Conservation (phyloP, 75 land plant species). For the Picea glauca region DNA sequence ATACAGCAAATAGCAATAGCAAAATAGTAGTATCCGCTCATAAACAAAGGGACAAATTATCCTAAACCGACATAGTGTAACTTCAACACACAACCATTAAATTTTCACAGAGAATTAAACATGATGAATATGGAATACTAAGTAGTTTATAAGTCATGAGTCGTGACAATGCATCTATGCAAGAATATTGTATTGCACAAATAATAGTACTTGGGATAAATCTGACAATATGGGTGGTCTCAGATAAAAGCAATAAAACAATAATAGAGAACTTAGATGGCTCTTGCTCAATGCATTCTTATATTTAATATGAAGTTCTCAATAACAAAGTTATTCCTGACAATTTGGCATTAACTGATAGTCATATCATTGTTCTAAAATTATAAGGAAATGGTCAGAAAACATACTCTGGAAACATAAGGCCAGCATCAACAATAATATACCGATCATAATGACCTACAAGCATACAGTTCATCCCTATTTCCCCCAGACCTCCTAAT, state of each 20-base stretch:
- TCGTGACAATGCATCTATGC: too few relatives aligned
- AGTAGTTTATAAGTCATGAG: too few relatives aligned
- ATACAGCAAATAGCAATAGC: too few relatives aligned
- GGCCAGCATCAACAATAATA: conserved; percentile 95
- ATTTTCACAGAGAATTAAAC: too few relatives aligned
- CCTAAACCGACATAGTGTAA: too few relatives aligned
- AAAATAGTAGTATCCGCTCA: too few relatives aligned
- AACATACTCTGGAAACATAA: conserved; percentile 99
- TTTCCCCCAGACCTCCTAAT: conserved; percentile 99
- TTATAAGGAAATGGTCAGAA: background rate
- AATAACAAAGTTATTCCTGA: background rate
- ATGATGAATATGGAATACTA: too few relatives aligned
- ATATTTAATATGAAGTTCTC: background rate
- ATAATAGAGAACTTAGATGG: background rate
- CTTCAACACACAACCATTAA: too few relatives aligned
- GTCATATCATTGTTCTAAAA: background rate
- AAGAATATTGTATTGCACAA: too few relatives aligned
- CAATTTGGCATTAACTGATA: background rate
- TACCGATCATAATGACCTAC: conserved; percentile 99
- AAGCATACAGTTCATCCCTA: conserved; percentile 99
- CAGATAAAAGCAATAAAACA: background rate
- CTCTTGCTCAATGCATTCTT: background rate
- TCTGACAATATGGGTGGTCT: too few relatives aligned
- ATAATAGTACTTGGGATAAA: too few relatives aligned
- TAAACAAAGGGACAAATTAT: too few relatives aligned